phyloP scores from a whole-genome alignment of 164 flowering plant genomes.

The Paratinospora sagittata region DNA sequence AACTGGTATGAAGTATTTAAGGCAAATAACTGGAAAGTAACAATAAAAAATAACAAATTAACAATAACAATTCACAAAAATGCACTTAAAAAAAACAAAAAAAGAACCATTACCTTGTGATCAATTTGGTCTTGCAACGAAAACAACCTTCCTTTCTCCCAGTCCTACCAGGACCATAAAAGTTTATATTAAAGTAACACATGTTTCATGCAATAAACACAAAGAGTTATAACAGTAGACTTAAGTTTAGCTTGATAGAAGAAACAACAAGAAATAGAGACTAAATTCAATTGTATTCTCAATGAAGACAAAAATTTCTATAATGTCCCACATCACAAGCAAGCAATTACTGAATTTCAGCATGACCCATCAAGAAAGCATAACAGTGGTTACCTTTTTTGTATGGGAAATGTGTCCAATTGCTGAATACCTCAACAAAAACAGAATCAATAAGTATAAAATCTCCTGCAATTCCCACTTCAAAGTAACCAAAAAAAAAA shows the following conservation, averaged over 20 bases:
- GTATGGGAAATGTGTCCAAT: slow-evolving; percentile 63
- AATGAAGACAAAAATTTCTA: not conserved
- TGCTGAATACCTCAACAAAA: slow-evolving; percentile 31
- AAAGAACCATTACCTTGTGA: slow-evolving; percentile 59
- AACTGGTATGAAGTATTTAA: not conserved
- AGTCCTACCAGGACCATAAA: slow-evolving; percentile 39
- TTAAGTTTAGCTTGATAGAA: not conserved
- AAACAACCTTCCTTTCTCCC: slow-evolving; percentile 67
- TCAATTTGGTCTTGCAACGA: slow-evolving; percentile 81
- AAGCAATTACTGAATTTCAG: not conserved
- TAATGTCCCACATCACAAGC: not conserved
- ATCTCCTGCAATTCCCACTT: not conserved
- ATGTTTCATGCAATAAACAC: not conserved
- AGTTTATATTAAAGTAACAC: slow-evolving; percentile 2
- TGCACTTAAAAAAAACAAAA: not conserved
- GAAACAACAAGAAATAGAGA: not conserved
- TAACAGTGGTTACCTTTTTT: slow-evolving; percentile 42
- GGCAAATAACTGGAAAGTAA: not conserved
- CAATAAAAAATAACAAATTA: not conserved
- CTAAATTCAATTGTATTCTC: not conserved
- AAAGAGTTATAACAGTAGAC: not conserved
- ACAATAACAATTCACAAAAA: too few relatives aligned
- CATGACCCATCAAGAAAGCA: not conserved
- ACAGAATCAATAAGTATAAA: slow-evolving; percentile 18
- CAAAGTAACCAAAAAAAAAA: not conserved